A percentile compares a stretch with the other conserved stretches of the same genome.
Conservation (phyloP, 75 land plant genomes). For the Pinus tabuliformis region DNA sequence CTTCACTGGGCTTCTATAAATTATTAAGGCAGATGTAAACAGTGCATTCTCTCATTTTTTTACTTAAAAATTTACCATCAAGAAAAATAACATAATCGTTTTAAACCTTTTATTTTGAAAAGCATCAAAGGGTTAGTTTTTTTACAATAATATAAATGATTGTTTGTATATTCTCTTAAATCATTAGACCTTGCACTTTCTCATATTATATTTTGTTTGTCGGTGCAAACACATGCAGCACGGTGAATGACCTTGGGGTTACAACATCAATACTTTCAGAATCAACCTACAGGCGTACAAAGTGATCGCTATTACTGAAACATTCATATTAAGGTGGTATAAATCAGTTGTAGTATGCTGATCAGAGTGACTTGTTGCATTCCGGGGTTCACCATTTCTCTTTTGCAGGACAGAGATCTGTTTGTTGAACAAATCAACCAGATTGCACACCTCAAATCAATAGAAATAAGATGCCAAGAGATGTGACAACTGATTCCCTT, state of each 20-base stretch:
- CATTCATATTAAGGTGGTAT: not conserved
- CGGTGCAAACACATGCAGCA: slow-evolving; percentile 4
- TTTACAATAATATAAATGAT: not conserved
- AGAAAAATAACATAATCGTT: not conserved
- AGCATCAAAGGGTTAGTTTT: not conserved
- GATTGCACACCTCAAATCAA: not conserved
- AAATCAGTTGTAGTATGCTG: not conserved
- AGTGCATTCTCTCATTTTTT: not conserved
- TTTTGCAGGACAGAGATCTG: not conserved
- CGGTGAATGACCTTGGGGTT: slow-evolving; percentile 1
- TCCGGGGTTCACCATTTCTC: not conserved
- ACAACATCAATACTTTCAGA: slow-evolving; percentile 1
- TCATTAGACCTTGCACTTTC: not conserved
- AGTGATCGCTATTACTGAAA: not conserved
- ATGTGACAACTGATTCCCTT: not conserved
- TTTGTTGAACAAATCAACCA: slow-evolving; percentile 1
- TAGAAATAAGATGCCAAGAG: not conserved
- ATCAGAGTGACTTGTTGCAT: not conserved
- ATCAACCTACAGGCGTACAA: not conserved
- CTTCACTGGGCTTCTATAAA: not conserved
- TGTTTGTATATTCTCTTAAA: not conserved
- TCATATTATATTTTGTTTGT: not conserved
- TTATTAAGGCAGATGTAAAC: not conserved
- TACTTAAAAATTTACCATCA: not conserved
- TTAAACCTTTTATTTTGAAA: not conserved